Base-by-base conservation (phyloP, 441 rosid genomes). In the Dalechampia spathulata region DNA sequence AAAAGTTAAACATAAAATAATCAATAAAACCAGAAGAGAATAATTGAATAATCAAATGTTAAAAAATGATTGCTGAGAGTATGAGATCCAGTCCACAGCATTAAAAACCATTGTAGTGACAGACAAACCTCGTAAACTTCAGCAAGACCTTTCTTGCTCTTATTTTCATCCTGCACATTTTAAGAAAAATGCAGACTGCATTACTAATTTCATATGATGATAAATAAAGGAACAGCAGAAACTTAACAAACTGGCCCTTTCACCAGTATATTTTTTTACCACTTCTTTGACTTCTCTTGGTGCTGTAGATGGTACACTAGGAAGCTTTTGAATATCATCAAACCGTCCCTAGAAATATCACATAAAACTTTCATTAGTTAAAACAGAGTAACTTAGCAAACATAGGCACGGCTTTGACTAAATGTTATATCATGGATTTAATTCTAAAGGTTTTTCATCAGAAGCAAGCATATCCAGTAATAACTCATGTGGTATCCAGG, bases 71-170 rank as follows among this genome's bases (percentile, higher is more conserved):
- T 5, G 15, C 20, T 1, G 62, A 58, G 26, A 49, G 7, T 10
- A 23, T n/a, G 6, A 16, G 5, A 52, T 45, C 50, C 37, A 45
- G 28, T 27, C 26, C 4, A 40, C 16, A 50, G 27, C 28, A 32
- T 68, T 15, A 55, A 50, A 52, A 1, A 19, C 13, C 14, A 34
- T 19, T 5, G 7, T 44, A 11, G 14, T 25, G 21, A 37, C 7
- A 26, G 40, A 62, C 90, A 65, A 70, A 92, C 99, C 99, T 89
- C 97, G 58, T 92, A 92, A 70, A 89, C 76, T 76, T 89, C 94
- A 17, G 87, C 96, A 42, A 89, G 92, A 66, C 97, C 92, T 77
- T 79, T 86, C 77, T 85, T 85, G 79, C 96, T 92, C 73, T 86
- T 92, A 64, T 66, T 82, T 43, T 92, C 97, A 49, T 92, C 94